Evolutionary conservation across 2,329 filamentous ascomycete species (phyloP), one percentile per base, ranked within the genome.

Genomic region (Emericellopsis atlantica): DNA sequence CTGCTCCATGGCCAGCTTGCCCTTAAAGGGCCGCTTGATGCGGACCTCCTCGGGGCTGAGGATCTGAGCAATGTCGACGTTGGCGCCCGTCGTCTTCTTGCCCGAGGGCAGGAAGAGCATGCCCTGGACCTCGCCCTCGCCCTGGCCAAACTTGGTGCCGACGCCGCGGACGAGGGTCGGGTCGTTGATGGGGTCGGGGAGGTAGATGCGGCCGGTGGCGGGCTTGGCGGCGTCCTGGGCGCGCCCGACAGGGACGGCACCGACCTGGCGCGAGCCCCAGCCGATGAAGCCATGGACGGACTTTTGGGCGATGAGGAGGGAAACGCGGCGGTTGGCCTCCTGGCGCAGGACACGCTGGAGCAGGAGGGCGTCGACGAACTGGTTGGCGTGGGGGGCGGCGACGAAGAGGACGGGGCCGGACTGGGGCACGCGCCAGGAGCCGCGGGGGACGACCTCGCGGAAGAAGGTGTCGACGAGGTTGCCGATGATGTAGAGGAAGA

Each of bases 391-490:
- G 49, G 92, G 92, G 41, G 90, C 92, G 36, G 89, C 92, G 50
- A 98, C 92, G 54, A 98, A 92, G 44, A 98, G 85, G 47, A 98
- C 77, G 1, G 92, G 89, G 0, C 89, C 92, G 47, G 78, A 75
- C 53, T 83, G 79, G 36, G 92, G 92, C 36, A 98, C 84, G 61
- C 89, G 90, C 88, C 92, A 98, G 47, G 89, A 86, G 50, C 88
- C 88, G 48, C 92, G 77, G 11, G 92, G 92, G 58, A 96, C 89
- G 14, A 98, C 87, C 64, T 98, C 92, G 51, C 92, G 82, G 69
- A 98, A 98, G 76, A 98, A 98, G 50, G 95, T 79, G 62, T 98
- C 92, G 49, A 93, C 80, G 40, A 96, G 71, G 48, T 96, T 76
- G 34, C 81, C 84, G 57, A 88, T 82, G 38, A 72, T 71, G 72